Base-by-base conservation (phyloP, 2,329 filamentous ascomycete genomes). In the Fonsecaea pugnacius region DNA sequence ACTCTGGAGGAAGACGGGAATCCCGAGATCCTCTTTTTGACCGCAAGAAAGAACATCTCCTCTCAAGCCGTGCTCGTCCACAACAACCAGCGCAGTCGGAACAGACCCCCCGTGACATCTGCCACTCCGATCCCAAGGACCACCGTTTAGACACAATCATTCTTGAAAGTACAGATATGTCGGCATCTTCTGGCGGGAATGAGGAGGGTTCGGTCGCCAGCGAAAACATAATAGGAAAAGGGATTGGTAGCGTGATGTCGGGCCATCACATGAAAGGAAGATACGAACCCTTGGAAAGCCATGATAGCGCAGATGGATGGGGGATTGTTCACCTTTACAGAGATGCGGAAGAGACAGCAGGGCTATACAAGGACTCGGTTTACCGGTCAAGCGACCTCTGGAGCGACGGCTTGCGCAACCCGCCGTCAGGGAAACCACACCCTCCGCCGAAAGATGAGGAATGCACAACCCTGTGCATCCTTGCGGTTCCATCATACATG, bases 311-410 rank as follows among this genome's bases (percentile, higher is more conserved):
- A 48, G 58, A 66, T 55, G 65, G 65, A 14, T 97, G 92, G 89
- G 95, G 95, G 1, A 87, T 98, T 14, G 92, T 99, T 1, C 95
- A 97, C 75, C 84, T 99, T 32, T 99, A 97, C 75, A 87, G 93
- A 9, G 94, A 98, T 76, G 86, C 85, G 1, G 86, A 92, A 64
- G 91, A 96, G 75, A 89, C 88, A 0, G 81, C 86, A 1, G 84
- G 81, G 12, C 78, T 92, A 12, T 81, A 85, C 62, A 80, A 83
- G 51, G 80, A 84, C 60, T 75, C 77, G 76, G 63, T 48, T 8
- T 67, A 67, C 40, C 51, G 67, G 30, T 60, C 65, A 2, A 58
- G 75, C 57, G 64, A 66, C 60, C 48, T 69, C 62, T 62, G 69
- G 66, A 66, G 69, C 60, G 46, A 74, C 71, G 57, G 67, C 57